Conservation (phyloP, 1,139 yeast species). For the Magnusiomyces fungicola region DNA sequence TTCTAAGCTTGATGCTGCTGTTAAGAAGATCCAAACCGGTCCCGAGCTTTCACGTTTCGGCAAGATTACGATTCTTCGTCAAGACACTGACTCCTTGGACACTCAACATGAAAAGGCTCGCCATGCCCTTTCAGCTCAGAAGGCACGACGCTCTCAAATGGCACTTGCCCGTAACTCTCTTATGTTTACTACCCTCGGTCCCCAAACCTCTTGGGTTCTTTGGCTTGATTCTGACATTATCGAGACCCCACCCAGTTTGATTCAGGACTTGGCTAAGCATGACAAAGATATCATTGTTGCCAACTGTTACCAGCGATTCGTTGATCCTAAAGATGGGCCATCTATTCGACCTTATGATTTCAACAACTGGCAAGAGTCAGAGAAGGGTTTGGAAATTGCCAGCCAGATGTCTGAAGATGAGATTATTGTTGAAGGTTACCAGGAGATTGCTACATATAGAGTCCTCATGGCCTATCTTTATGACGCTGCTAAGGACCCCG, state of each 20-base stretch:
- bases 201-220: conserved; percentile 86
- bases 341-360: conserved; percentile 86
- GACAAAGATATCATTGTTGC: conserved; percentile 85
- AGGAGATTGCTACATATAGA: conserved; percentile 88
- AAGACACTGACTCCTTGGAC: conserved; percentile 71
- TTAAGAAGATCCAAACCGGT: conserved; percentile 58
- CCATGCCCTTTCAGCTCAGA: conserved; percentile 65
- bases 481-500: conserved; percentile 53
- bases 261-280: conserved; percentile 84
- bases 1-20: conserved; percentile 59
- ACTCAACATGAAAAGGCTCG: conserved; percentile 62
- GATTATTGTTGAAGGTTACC: conserved; percentile 82
- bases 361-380: conserved; percentile 95
- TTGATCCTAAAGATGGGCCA: conserved; percentile 46
- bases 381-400: conserved; percentile 73
- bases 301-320: conserved; percentile 81
- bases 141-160: conserved; percentile 83
- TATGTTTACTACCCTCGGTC: conserved; percentile 80
- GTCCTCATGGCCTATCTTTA: conserved; percentile 91
- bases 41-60: conserved; percentile 55
- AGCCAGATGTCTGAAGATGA: conserved; percentile 71
- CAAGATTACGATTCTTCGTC: conserved; percentile 80
- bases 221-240: conserved; percentile 95
- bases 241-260: conserved; percentile 72
- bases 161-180: conserved; percentile 90